Base-by-base conservation (phyloP, 768 basidiomycete species). In the Heimioporus sp. region DNA sequence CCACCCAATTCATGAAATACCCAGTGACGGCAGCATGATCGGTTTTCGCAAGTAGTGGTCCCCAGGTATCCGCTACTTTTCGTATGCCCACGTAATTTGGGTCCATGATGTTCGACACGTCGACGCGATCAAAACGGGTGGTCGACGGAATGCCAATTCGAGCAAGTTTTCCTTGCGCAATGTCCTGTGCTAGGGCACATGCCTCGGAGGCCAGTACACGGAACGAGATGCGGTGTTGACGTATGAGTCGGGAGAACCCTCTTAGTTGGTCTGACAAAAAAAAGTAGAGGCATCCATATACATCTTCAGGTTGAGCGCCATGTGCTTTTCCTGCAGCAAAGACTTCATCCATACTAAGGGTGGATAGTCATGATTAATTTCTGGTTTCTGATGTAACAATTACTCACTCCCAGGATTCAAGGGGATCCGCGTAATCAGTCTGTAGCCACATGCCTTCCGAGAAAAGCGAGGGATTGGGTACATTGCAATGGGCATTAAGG, bases 231-330 rank as follows among this genome's bases (percentile, higher is more conserved):
- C 57, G 55, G 40, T 71, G 66, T 19, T 58, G 64, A 15, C 65
- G 66, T 31, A 79, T 55, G 4, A 73, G 71, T 17, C 57, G 38
- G 0, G 68, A 56, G 58, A 80, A 77, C 0, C 58, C 57, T 16
- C 61, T 61, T 12, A 80, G 65, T 53, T 78, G 65, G 12, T 74
- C 66, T 5, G 70, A 65, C 24, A 80, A 49, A 53, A 71, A 72
- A 49, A 80, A 79, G 59, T 77, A 78, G 31, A 80, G 72, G 45
- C 77, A 80, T 5, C 80, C 80, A 49, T 74, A 77, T 31, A 79
- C 67, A 57, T 80, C 79, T 46, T 74, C 77, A 0, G 61, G 51
- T 7, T 62, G 65, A 8, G 72, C 70, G 2, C 77, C 76, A 20
- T 74, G 65, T 1, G 64, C 69, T 36, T 50, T 54, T n/a, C 79